Percentiles rank a stretch among this genome's conserved stretches.
Evolutionary conservation across 2,329 filamentous ascomycete genomes (phyloP).

Genomic region (Lasiodiplodia gonubiensis): DNA sequence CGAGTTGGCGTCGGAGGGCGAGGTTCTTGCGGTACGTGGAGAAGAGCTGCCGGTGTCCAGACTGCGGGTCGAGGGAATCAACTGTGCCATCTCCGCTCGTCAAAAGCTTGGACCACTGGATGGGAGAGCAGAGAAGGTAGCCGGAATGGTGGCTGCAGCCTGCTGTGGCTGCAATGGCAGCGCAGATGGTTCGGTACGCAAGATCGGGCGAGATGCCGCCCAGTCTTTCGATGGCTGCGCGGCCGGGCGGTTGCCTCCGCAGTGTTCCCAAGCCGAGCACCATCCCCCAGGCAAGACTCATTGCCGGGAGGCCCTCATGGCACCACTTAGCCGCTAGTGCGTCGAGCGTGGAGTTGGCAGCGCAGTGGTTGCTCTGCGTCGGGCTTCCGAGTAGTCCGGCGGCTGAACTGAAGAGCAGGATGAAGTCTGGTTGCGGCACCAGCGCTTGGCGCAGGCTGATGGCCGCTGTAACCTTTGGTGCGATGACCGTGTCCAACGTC

Average conservation of each 20-base stretch:
- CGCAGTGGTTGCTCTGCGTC: slow-evolving; percentile 54
- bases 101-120: too few relatives aligned
- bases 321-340: slow-evolving; percentile 29
- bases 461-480: not conserved
- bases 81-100: too few relatives aligned
- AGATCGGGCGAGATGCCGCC: not conserved
- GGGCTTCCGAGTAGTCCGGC: slow-evolving; percentile 35
- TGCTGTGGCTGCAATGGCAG: not conserved
- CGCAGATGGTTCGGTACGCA: not conserved
- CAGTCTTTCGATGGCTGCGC: not conserved
- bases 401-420: slow-evolving; percentile 39
- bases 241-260: too few relatives aligned
- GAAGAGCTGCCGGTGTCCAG: not conserved
- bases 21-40: not conserved
- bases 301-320: not conserved
- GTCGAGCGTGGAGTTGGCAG: slow-evolving; percentile 49
- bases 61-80: too few relatives aligned
- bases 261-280: too few relatives aligned
- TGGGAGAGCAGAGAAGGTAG: not conserved
- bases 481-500: too few relatives aligned
- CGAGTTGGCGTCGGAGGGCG: not conserved
- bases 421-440: slow-evolving; percentile 34
- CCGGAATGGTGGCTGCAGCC: not conserved
- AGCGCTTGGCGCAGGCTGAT: not conserved
- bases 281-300: not conserved